These are phyloP conservation scores for Prototheca wickerhamii DNA, from an alignment of 163 green algal genomes.

Conservation along the genomic window DNA sequence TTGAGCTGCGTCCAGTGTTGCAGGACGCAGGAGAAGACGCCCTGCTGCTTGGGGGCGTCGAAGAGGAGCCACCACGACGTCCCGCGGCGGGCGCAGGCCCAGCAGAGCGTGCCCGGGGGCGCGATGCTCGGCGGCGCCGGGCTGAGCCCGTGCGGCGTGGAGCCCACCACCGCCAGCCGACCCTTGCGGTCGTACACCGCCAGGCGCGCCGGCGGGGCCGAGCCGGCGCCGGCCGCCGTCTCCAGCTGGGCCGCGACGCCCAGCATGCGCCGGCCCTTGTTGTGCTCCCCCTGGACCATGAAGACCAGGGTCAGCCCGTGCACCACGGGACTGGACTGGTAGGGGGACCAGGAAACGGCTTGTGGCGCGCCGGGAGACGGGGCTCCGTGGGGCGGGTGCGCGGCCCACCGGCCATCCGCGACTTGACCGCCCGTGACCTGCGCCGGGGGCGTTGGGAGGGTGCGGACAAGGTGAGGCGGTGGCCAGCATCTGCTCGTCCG, in stretches of 20 bases:
- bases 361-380: too few relatives aligned
- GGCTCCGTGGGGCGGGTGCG: too few relatives aligned
- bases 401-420: too few relatives aligned
- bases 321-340: neutral
- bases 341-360: too few relatives aligned
- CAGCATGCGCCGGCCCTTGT: neutral
- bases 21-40: too few relatives aligned
- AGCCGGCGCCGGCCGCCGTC: neutral
- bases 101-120: neutral
- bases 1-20: too few relatives aligned
- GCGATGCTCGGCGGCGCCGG: neutral
- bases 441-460: too few relatives aligned
- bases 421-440: too few relatives aligned
- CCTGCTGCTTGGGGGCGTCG: neutral
- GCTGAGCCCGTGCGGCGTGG: too few relatives aligned
- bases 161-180: neutral
- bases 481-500: too few relatives aligned
- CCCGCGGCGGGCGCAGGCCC: neutral
- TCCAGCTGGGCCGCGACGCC: neutral
- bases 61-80: neutral
- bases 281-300: neutral
- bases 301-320: neutral
- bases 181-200: constrained; percentile 1
- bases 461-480: too few relatives aligned
- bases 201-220: neutral